phyloP scores from a whole-genome alignment of 2,329 filamentous ascomycete genomes.

The Colletotrichum sp. region DNA sequence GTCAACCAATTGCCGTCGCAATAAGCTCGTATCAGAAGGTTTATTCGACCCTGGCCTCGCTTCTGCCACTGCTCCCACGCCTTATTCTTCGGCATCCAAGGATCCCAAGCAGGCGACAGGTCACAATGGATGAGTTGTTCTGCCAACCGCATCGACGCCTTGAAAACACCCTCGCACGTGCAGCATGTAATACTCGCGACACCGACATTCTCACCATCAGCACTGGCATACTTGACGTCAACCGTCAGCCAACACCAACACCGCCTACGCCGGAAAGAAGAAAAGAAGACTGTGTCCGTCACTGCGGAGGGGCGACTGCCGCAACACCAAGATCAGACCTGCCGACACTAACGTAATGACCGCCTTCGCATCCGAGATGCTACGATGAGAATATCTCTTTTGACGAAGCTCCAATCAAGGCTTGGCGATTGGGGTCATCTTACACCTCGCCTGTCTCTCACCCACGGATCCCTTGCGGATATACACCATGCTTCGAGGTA shows the following conservation, averaged over 20 bases:
- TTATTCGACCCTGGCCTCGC: background rate
- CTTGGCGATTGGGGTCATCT: background rate
- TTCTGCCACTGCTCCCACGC: background rate
- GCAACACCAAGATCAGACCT: background rate
- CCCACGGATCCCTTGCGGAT: background rate
- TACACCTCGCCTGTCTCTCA: background rate
- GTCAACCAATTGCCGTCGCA: background rate
- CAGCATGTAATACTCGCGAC: background rate
- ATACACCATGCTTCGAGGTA: background rate
- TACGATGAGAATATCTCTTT: background rate
- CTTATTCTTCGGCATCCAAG: background rate
- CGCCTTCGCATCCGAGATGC: background rate
- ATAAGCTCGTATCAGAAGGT: background rate
- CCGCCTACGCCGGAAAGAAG: background rate
- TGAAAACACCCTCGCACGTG: background rate
- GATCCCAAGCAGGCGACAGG: background rate
- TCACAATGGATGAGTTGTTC: background rate
- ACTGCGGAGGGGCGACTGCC: background rate
- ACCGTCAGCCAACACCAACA: background rate
- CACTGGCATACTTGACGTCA: background rate
- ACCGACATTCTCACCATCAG: background rate
- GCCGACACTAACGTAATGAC: background rate
- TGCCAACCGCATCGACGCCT: background rate
- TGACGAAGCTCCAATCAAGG: background rate
- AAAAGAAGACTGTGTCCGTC: background rate